Evolutionary conservation across 805 yeast genomes (phyloP).

Genomic region (Zygosaccharomyces lentus): DNA sequence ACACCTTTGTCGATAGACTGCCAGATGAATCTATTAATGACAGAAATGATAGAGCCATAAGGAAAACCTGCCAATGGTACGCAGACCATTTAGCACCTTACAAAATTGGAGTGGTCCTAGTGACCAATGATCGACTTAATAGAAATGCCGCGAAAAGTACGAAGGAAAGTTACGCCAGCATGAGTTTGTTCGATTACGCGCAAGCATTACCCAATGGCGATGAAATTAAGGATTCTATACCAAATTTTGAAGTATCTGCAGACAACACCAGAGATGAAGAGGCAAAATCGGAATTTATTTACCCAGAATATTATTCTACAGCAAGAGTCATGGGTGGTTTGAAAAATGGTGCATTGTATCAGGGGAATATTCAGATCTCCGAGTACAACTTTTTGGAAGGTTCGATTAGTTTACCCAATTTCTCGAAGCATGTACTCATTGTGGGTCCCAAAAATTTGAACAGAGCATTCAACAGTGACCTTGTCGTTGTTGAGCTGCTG

Average conservation of each 20-base stretch:
- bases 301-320: constrained; percentile 72
- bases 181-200: constrained; percentile 65
- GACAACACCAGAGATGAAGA: constrained; percentile 22
- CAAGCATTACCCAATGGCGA: constrained; percentile 63
- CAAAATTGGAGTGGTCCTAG: constrained; percentile 47
- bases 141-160: constrained; percentile 45
- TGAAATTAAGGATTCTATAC: constrained; percentile 75
- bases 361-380: constrained; percentile 76
- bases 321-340: constrained; percentile 89
- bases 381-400: constrained; percentile 90
- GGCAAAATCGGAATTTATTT: constrained; percentile 49
- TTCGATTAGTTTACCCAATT: constrained; percentile 61
- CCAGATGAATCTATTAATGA: constrained; percentile 76
- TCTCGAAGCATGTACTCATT: constrained; percentile 76
- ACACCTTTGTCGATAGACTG: constrained; percentile 59
- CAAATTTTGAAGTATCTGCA: constrained; percentile 43
- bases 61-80: constrained; percentile 72
- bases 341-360: constrained; percentile 79
- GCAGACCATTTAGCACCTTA: constrained; percentile 50
- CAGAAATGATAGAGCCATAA: constrained; percentile 85
- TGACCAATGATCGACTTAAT: constrained; percentile 78
- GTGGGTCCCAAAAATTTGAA: constrained; percentile 81
- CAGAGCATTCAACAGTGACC: constrained; percentile 88
- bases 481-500: constrained; percentile 82
- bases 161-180: constrained; percentile 49